Base-by-base conservation (phyloP, 176 grass and related monocot species). In the Tillandsia fasciculata region DNA sequence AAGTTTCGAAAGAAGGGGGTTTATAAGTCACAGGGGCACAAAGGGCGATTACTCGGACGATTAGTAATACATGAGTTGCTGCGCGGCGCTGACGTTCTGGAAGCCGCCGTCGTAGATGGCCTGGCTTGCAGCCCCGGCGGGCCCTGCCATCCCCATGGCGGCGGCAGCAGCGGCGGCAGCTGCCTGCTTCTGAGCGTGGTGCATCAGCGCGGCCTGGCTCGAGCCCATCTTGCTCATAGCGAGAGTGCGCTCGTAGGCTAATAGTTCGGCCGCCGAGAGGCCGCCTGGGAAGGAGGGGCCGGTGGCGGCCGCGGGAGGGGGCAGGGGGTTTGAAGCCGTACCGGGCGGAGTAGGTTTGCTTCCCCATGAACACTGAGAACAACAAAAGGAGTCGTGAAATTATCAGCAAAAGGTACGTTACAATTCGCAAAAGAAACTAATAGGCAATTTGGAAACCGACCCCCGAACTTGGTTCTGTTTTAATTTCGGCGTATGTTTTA, bases 1-100 rank as follows among this genome's bases (percentile, higher is more conserved):
- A 42, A 42, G 33, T 42, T 42, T 42, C 5, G 33, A 42, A 6
- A 42, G 33, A 5, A 61, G 22, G 56, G 56, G n/a, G 22, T 61
- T 23, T 61, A 23, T 61, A 23, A 61, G 22, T n/a, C 8, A 18
- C 9, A 20, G 13, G 2, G 13, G 56, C 22, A 9, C 17, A 7
- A 10, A 61, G 56, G 56, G 15, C 10, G 17, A 61, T 61, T 2
- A 3, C 7, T 14, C 2, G 3, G 23, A 66, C 26, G 11, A 33
- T 83, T 90, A 99, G 74, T 82, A 93, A 73, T 91, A 96, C 92
- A 96, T 96, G 51, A 89, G 88, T 76, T 91, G 92, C 78, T 96
- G 88, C 56, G 78, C 63, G 1, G 76, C 70, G 2, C 76, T 87
- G 29, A 77, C 64, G 9, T 88, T 83, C 69, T 83, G 94, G 86